These are phyloP conservation scores for Leishmania gerbilli DNA, from an alignment of 208 protist genomes.

Conservation along the genomic window DNA sequence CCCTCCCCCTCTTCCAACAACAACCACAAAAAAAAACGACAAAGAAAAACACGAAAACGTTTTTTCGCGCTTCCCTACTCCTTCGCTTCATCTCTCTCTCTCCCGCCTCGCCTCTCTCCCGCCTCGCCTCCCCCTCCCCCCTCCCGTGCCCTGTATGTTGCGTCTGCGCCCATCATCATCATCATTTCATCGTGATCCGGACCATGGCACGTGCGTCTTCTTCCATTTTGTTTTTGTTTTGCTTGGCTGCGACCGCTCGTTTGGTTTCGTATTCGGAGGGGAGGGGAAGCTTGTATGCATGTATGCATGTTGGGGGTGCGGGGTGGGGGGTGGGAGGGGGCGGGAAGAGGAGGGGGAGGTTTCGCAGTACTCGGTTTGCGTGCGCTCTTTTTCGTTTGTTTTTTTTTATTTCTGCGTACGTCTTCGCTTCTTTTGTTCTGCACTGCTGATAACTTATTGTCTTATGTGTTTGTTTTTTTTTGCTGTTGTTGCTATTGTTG, in stretches of 20 bases:
- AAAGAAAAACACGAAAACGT: not conserved
- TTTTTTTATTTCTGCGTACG: not conserved
- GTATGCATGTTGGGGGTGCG: too few species aligned
- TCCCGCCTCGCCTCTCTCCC: not conserved
- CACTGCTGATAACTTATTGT: not conserved
- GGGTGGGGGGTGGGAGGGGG: too few species aligned
- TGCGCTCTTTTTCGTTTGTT: not conserved
- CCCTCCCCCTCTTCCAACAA: too few species aligned
- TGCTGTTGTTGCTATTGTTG: not conserved
- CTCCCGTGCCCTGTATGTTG: not conserved
- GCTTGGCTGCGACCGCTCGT: too few species aligned
- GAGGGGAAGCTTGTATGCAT: too few species aligned
- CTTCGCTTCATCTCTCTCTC: not conserved
- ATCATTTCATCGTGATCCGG: not conserved
- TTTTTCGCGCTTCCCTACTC: constrained; percentile 8
- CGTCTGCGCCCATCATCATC: not conserved
- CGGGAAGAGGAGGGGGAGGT: too few species aligned
- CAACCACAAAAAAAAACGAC: too few species aligned
- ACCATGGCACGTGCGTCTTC: not conserved
- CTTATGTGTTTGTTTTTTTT: not conserved
- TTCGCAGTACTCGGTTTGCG: not conserved
- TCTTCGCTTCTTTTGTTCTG: not conserved
- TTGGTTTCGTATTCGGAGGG: too few species aligned
- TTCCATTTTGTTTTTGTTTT: too few species aligned
- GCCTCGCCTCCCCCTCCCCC: too few species aligned